These are phyloP conservation scores for Pezicula carpinea DNA, from an alignment of 2,329 filamentous ascomycete species.

Conservation along the genomic window DNA sequence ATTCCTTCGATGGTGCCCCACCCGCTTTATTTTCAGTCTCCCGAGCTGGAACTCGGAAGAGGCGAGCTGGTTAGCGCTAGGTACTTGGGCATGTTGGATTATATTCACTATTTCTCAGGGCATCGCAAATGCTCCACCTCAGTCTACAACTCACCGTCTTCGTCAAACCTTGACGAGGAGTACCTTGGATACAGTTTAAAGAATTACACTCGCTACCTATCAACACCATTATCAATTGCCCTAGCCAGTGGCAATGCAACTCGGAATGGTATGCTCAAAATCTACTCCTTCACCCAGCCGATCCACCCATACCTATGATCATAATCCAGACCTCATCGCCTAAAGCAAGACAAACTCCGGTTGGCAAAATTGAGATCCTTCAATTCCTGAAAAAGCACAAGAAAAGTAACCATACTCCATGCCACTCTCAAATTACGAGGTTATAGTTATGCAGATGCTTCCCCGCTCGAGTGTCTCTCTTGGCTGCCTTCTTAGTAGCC, in stretches of 20 bases:
- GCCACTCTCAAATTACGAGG: conserved; percentile 7
- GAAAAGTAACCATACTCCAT: conserved; percentile 10
- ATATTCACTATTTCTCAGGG: too few species aligned
- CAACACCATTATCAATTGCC: conserved; percentile 31
- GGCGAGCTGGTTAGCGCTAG: too few species aligned
- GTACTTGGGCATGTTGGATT: too few species aligned
- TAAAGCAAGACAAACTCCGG: conserved; percentile 12
- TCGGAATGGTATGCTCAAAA: conserved; percentile 39
- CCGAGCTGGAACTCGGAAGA: too few species aligned
- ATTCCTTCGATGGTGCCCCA: too few species aligned
- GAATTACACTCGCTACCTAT: too few species aligned
- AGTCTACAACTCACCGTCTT: too few species aligned
- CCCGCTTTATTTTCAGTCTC: too few species aligned
- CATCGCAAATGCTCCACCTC: too few species aligned
- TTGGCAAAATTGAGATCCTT: conserved; percentile 10
- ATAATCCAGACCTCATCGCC: conserved; percentile 10
- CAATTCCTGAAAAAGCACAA: conserved; percentile 6
- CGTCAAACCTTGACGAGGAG: too few species aligned
- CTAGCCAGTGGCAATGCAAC: conserved; percentile 58
- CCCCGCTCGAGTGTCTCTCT: conserved; percentile 4
- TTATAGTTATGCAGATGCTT: conserved; percentile 2
- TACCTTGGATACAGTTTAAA: too few species aligned
- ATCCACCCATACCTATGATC: conserved; percentile 6
- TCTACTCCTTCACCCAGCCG: conserved; percentile 3
- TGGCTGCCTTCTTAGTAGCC: conserved; percentile 12